Base-by-base conservation (phyloP, 1,139 yeast species). In the Taphrina wiesneri region DNA sequence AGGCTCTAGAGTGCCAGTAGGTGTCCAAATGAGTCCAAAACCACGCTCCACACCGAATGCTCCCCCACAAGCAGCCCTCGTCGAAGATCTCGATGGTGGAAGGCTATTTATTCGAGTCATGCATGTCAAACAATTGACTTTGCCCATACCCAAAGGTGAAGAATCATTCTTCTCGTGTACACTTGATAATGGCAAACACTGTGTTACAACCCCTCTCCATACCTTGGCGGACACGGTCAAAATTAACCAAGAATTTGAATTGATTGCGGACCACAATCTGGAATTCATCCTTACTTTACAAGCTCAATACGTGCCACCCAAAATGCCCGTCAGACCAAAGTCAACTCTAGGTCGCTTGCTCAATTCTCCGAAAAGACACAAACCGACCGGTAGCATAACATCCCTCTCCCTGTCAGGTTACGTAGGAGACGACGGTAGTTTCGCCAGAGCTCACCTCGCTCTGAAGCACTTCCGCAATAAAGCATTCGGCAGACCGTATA, bases 181-280 rank as follows among this genome's bases (percentile, higher is more conserved):
- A 7, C 80, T 93, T 71, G 98, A 93, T 75, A 93, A 93, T 75
- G 97, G 97, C 1, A 85, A 87, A 46, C 97, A 93, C 74, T 85
- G 93, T 67, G 85, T 91, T 57, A 85, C 86, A 53, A 92, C 97
- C 0, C 86, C 89, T 34, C 84, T 83, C 73, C 81, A 85, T 70
- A 76, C 78, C 5, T 73, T 90, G 67, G 76, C 78, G 2, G 73
- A 78, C 13, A 75, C 75, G 46, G 76, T 77, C 26, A 79, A 85
- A 7, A 79, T 92, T 63, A 86, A 86, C 64, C 92, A 90, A 73
- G 98, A 93, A 74, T 91, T 91, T 75, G 98, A 92, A 74, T 78
- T 90, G 45, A 81, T 89, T 2, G 93, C 88, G 19, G 84, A 84
- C 53, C 84, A 84, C 13, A 81, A 83, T 25, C 79, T 88, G 63